phyloP scores from a whole-genome alignment of 2,329 filamentous ascomycete genomes.

The Metarhizium brunneum region DNA sequence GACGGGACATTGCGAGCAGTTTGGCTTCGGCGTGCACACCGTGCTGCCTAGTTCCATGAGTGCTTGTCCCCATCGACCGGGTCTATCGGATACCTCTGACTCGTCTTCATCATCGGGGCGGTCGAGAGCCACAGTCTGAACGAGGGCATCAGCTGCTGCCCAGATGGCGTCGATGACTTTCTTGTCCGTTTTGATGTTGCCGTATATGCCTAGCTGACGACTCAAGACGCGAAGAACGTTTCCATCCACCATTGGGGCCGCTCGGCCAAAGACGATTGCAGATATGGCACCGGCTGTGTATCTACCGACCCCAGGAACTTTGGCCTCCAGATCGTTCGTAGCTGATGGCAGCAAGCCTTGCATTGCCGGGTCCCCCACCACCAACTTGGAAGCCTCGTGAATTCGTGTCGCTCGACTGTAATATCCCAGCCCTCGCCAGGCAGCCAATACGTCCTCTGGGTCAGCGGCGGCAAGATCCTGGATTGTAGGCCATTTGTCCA shows the following conservation, averaged over 20 bases:
- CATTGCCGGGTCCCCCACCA: constrained; percentile 32
- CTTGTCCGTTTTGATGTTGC: constrained; percentile 48
- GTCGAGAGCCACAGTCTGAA: constrained; percentile 39
- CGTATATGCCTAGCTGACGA: constrained; percentile 47
- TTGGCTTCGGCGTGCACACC: constrained; percentile 49
- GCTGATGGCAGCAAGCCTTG: constrained; percentile 39
- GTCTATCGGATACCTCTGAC: constrained; percentile 29
- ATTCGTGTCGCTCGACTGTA: constrained; percentile 55
- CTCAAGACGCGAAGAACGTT: constrained; percentile 54
- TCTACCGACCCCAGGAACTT: constrained; percentile 49
- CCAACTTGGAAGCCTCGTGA: constrained; percentile 44
- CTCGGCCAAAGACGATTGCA: constrained; percentile 51
- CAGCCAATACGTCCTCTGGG: constrained; percentile 45
- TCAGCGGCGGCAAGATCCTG: constrained; percentile 43
- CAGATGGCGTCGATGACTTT: constrained; percentile 43
- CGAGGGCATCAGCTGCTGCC: constrained; percentile 47
- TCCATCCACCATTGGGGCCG: constrained; percentile 54
- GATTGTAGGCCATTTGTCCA: constrained; percentile 50
- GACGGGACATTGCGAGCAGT: constrained; percentile 43
- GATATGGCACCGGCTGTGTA: constrained; percentile 56
- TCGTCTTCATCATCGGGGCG: constrained; percentile 11
- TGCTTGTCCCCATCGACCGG: constrained; percentile 54
- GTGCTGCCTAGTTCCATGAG: constrained; percentile 59
- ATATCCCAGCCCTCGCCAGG: constrained; percentile 54
- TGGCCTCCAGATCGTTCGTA: constrained; percentile 35